Base-by-base conservation (phyloP, 176 grass and related monocot species). In the Carex parvula region DNA sequence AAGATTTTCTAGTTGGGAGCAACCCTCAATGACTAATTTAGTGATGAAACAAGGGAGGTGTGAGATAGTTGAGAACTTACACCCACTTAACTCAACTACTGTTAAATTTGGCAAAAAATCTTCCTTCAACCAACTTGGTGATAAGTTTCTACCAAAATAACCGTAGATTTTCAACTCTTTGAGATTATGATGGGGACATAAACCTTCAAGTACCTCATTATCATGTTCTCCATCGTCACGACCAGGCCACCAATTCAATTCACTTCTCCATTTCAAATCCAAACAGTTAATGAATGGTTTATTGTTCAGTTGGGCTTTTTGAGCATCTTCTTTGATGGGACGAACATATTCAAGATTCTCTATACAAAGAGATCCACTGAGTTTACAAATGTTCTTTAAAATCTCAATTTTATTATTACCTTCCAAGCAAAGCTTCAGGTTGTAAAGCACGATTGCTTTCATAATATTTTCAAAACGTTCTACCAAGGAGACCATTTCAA, bases 241-340 rank as follows among this genome's bases (percentile, higher is more conserved):
- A 29, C 74, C 75, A 79, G 37, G 26, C 26, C 0, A 26, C 26
- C 26, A 26, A 26, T 1, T 26, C 26, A 26, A 26, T 1, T 26
- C 26, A 26, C 1, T 0, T 26, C 26, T 26, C 26, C 26, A 26
- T 26, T 6, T 3, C 29, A 79, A 58, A 17, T 7, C 8, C 48
- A 79, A 79, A 12, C 12, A 8, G 37, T 57, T 30, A 35, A 79
- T 57, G 13, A 79, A 79, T 59, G 13, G 10, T 64, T 86, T 86
- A 13, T 26, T 29, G 37, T 61, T 55, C 14, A 86, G 50, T 30
- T 50, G 41, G 18, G 84, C 84, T 79, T 13, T 10, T 55, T 55
- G 48, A 21, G 84, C 84, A 39, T 20, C 73, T 29, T 66, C 29
- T 6, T 60, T 79, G 20, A 8, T 54, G 33, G 22, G 30, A 26